These are phyloP conservation scores for Acacia melanoxylon DNA, from an alignment of 306 rosid species.

Conservation along the genomic window DNA sequence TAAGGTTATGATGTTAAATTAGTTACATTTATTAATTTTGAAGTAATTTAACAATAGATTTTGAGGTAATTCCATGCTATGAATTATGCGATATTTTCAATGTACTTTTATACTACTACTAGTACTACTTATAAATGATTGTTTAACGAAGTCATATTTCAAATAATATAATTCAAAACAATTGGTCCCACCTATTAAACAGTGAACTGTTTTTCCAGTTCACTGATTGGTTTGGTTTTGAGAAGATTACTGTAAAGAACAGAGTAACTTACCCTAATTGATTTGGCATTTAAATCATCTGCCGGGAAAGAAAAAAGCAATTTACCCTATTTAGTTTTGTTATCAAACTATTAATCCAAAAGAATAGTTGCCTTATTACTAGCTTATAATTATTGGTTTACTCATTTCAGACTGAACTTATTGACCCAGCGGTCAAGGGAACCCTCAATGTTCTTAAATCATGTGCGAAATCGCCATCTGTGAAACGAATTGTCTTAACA, in stretches of 20 bases:
- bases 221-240: background rate
- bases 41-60: too few species aligned
- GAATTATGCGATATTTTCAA: background rate
- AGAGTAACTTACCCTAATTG: background rate
- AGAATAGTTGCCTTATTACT: background rate
- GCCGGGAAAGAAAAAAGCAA: background rate
- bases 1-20: too few species aligned
- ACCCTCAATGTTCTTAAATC: slow-evolving; percentile 16
- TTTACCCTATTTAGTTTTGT: background rate
- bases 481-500: background rate
- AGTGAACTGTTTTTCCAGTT: background rate
- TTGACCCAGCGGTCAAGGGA: slow-evolving; percentile 14
- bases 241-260: background rate
- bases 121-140: background rate
- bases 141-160: background rate
- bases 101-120: background rate
- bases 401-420: slow-evolving; percentile 9
- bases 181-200: background rate
- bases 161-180: background rate
- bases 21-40: too few species aligned
- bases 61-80: too few species aligned
- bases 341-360: background rate
- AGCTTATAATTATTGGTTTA: background rate
- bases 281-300: background rate
- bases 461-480: background rate